These are phyloP conservation scores for Coemansia sp. DNA, from an alignment of 192 early-diverging fungal genomes.

Conservation along the genomic window DNA sequence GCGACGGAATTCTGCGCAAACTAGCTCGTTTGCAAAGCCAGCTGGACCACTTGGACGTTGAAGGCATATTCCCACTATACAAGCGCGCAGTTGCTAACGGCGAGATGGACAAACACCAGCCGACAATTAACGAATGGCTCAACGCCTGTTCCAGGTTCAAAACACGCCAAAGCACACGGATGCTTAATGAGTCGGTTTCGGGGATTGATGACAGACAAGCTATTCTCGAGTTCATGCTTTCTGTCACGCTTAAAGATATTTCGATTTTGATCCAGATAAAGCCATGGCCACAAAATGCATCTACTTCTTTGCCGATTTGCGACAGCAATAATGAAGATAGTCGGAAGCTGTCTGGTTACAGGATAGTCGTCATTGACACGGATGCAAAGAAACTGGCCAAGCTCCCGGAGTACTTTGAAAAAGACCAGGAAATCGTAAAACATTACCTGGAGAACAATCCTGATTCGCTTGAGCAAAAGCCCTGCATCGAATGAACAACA, in stretches of 20 bases:
- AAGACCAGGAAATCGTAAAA: conserved; percentile 59
- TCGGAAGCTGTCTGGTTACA: conserved; percentile 23
- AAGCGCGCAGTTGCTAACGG: conserved; percentile 26
- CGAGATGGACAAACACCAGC: conserved; percentile 16
- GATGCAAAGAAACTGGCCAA: conserved; percentile 69
- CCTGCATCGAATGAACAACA: conserved; percentile 25
- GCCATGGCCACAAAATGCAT: conserved; percentile 6
- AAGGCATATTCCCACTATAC: conserved; percentile 47
- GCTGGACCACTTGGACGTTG: conserved; percentile 62
- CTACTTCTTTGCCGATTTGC: neutral
- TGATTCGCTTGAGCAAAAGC: conserved; percentile 13
- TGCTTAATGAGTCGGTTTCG: neutral
- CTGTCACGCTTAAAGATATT: conserved; percentile 76
- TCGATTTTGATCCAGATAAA: conserved; percentile 62
- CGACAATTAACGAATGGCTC: conserved; percentile 35
- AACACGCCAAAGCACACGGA: neutral
- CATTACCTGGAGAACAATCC: conserved; percentile 40
- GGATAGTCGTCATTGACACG: conserved; percentile 64
- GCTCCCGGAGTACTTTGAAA: conserved; percentile 56
- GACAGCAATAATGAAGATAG: neutral
- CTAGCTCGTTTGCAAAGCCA: conserved; percentile 54
- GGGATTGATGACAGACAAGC: conserved; percentile 42
- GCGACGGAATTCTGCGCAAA: conserved; percentile 49
- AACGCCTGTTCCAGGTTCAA: conserved; percentile 23
- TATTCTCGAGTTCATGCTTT: conserved; percentile 66